Percentiles rank a stretch among this genome's conserved stretches.
phyloP scores from a whole-genome alignment of 2,329 filamentous ascomycete genomes.

The Fusarium transvaalense region DNA sequence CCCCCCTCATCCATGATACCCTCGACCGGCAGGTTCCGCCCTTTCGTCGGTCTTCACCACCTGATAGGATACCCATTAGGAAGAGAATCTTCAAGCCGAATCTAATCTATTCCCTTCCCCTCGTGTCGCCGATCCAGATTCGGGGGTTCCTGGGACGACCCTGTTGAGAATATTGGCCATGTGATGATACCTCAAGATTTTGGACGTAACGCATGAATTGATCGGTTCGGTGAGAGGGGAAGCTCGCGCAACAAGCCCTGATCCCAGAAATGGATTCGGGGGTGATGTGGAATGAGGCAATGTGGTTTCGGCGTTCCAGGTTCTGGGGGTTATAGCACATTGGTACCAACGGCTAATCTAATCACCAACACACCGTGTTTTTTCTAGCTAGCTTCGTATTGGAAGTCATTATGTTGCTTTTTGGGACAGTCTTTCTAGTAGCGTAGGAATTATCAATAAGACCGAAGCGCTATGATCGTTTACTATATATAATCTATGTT shows the following conservation, averaged over 20 bases:
- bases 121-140: constrained; percentile 16
- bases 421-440: constrained; percentile 46
- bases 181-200: constrained; percentile 34
- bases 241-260: constrained; percentile 8
- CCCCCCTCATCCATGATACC: constrained; percentile 49
- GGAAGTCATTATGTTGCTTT: constrained; percentile 34
- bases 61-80: constrained; percentile 40
- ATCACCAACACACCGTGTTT: constrained; percentile 36
- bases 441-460: constrained; percentile 45
- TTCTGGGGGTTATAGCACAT: constrained; percentile 37
- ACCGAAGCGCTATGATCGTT: constrained; percentile 33
- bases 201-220: constrained; percentile 28
- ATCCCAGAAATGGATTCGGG: constrained; percentile 19
- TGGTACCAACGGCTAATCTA: constrained; percentile 42
- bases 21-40: constrained; percentile 36
- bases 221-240: constrained; percentile 14
- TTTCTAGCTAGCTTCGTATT: constrained; percentile 31
- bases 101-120: constrained; percentile 16
- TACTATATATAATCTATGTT: constrained; percentile 8
- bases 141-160: constrained; percentile 6
- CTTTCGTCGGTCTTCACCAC: constrained; percentile 33
- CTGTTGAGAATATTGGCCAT: constrained; percentile 20
- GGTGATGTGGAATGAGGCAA: constrained; percentile 38
- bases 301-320: constrained; percentile 47
- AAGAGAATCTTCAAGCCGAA: constrained; percentile 32